Evolutionary conservation across 148 eudicot genomes (phyloP).

Genomic region (Amaranthus cruentus): DNA sequence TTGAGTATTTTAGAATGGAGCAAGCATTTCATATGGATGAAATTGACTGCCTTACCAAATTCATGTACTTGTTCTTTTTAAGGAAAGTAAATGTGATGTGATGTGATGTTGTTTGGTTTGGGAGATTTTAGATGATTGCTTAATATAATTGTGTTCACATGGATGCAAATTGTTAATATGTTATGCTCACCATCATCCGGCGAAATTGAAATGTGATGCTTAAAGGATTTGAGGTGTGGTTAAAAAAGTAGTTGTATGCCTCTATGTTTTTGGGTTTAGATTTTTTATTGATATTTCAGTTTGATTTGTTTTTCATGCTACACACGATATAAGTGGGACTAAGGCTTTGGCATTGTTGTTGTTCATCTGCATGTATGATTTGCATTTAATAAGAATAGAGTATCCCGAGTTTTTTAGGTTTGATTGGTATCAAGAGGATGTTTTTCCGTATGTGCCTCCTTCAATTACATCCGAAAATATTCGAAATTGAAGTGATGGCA

Average conservation of each 20-base stretch:
- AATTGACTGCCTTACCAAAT: not conserved
- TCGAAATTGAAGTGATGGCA: not conserved
- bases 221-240: not conserved
- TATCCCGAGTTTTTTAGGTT: not conserved
- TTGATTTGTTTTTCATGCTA: too few relatives aligned
- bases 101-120: not conserved
- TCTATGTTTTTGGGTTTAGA: conserved; percentile 3
- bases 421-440: not conserved
- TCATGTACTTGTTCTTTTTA: conserved; percentile 2
- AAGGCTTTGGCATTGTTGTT: too few relatives aligned
- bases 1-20: not conserved
- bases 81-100: not conserved
- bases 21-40: not conserved
- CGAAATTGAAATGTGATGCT: not conserved
- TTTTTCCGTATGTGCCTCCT: not conserved
- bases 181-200: conserved; percentile 3
- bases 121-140: not conserved
- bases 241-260: not conserved
- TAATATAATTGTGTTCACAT: conserved; percentile 9
- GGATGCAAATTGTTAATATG: conserved; percentile 1
- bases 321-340: too few relatives aligned
- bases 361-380: not conserved
- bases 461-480: not conserved
- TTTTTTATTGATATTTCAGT: not conserved
- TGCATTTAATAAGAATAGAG: not conserved